phyloP scores from a whole-genome alignment of 768 basidiomycete genomes.

The Boletus reticulatus region DNA sequence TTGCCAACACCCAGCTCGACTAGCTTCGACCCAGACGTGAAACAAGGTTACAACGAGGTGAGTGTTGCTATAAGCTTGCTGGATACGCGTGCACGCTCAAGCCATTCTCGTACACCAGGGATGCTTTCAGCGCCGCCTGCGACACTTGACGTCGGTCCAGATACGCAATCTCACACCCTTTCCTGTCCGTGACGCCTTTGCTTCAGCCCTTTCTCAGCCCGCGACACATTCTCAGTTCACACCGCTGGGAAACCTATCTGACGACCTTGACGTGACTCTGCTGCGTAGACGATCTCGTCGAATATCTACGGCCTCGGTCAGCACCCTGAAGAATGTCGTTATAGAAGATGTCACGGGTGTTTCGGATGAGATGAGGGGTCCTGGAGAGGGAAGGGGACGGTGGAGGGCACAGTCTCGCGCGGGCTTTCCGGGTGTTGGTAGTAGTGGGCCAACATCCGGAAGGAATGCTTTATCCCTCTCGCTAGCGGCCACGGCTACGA shows the following conservation, averaged over 20 bases:
- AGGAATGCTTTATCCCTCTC: constrained; percentile 18
- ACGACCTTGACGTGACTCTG: constrained; percentile 67
- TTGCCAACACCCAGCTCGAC: constrained; percentile 14
- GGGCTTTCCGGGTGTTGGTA: constrained; percentile 34
- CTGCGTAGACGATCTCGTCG: constrained; percentile 58
- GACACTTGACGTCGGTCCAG: constrained; percentile 72
- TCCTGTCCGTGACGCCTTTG: constrained; percentile 69
- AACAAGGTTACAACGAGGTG: constrained; percentile 12
- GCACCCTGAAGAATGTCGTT: constrained; percentile 44
- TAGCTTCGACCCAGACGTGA: constrained; percentile 14
- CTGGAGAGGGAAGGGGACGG: constrained; percentile 37
- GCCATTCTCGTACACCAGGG: constrained; percentile 11
- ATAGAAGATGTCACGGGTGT: constrained; percentile 41
- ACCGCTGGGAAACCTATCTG: constrained; percentile 54
- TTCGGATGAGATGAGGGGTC: constrained; percentile 25
- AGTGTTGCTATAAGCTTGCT: neutral
- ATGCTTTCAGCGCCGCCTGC: constrained; percentile 57
- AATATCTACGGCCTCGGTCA: constrained; percentile 57
- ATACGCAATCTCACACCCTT: constrained; percentile 84
- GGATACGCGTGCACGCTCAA: neutral
- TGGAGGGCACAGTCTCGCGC: constrained; percentile 47
- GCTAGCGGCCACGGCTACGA: constrained; percentile 26
- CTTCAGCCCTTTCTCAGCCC: constrained; percentile 71
- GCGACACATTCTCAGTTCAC: constrained; percentile 60
- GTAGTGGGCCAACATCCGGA: constrained; percentile 5